Evolutionary conservation across 768 basidiomycete species (phyloP), one percentile per base, ranked within the genome.

Genomic region (Leccinellum luteum): DNA sequence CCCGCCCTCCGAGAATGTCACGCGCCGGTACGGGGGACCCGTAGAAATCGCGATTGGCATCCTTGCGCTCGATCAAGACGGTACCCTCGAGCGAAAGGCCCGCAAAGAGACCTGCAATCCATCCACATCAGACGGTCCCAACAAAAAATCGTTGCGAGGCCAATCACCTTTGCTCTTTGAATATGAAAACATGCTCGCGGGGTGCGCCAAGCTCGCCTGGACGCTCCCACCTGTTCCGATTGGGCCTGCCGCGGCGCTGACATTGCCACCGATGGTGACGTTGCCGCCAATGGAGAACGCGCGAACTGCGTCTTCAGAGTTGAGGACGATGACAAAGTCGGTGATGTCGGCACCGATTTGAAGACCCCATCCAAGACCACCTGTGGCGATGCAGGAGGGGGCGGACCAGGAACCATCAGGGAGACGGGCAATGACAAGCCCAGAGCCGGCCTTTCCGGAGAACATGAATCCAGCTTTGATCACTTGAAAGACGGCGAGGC

Each of bases 381-480:
- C 95, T 0, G 94, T 98, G 30, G 92, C 95, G 68, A 98, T 96
- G 76, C 95, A 98, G 23, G 91, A 94, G 3, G 96, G 96, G 1
- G 96, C 96, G 49, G 90, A 93, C 94, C 94, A 97, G 10, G 92
- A 94, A 64, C 96, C 96, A 67, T 98, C 94, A 9, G 92, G 90
- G 45, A 95, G 82, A 13, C 94, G 87, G 19, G 94, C 90, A 68
- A 97, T 89, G 74, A 98, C 92, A 61, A 96, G 73, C 14, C 95
- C 95, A 1, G 92, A 94, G 48, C 95, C 95, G 1, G 91, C 92
- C 75, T 94, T 96, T 49, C 92, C 95, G 12, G 90, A 92, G 80
- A 96, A 95, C 54, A 95, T 85, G 77, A 98, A 96, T 2, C 95
- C 94, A 4, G 92, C 92, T 74, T 92, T 91, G 72, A 97, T 76